phyloP scores from a whole-genome alignment of 768 basidiomycete genomes.

The Mycena vitilis region DNA sequence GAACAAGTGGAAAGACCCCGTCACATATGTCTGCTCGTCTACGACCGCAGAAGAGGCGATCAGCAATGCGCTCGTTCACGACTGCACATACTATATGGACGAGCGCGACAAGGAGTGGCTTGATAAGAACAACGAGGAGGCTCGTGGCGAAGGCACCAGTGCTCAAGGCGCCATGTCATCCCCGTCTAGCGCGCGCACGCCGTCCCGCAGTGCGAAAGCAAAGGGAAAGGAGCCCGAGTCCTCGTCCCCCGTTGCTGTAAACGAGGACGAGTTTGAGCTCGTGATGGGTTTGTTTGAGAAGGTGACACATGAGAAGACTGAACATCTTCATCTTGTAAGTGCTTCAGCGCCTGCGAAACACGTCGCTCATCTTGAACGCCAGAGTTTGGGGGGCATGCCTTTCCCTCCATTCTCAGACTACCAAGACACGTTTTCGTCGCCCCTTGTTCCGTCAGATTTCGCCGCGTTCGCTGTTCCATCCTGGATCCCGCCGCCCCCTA shows the following conservation, averaged over 20 bases:
- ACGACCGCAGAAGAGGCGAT: slow-evolving; percentile 87
- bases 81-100: slow-evolving; percentile 93
- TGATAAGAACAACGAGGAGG: slow-evolving; percentile 89
- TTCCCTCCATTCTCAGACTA: slow-evolving; percentile 86
- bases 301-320: slow-evolving; percentile 82
- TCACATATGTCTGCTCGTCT: slow-evolving; percentile 83
- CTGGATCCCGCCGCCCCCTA: slow-evolving; percentile 73
- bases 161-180: slow-evolving; percentile 74
- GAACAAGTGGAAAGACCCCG: slow-evolving; percentile 80
- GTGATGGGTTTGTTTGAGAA: slow-evolving; percentile 96
- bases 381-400: slow-evolving; percentile 69
- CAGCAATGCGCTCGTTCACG: slow-evolving; percentile 71
- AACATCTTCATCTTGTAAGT: slow-evolving; percentile 88
- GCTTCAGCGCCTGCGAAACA: slow-evolving; percentile 2
- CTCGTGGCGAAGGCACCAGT: slow-evolving; percentile 87
- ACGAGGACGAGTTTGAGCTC: slow-evolving; percentile 94
- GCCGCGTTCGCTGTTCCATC: slow-evolving; percentile 75
- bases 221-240: slow-evolving; percentile 90
- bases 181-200: slow-evolving; percentile 56
- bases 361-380: slow-evolving; percentile 21
- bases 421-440: slow-evolving; percentile 74
- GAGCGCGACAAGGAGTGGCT: slow-evolving; percentile 99
- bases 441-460: slow-evolving; percentile 72
- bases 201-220: slow-evolving; percentile 58
- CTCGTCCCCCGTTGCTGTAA: slow-evolving; percentile 68